Base-by-base conservation (phyloP, 768 basidiomycete genomes). In the Wakefieldia striispora region DNA sequence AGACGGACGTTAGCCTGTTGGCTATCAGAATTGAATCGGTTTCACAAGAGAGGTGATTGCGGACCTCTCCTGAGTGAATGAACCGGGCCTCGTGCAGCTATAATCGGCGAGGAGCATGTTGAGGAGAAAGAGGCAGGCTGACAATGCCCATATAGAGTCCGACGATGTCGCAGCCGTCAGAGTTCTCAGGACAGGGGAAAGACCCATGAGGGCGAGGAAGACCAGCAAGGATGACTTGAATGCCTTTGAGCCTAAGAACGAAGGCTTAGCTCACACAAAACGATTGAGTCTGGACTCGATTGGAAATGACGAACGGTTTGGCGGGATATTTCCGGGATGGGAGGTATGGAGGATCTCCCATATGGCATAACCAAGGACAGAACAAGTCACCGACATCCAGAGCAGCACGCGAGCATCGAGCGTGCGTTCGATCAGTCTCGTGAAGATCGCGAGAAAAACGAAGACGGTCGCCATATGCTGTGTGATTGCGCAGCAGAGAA, bases 61-160 rank as follows among this genome's bases (percentile, higher is more conserved):
- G 58, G 57, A 84, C 88, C 85, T 79, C 72, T 86, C 86, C 50
- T 78, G 79, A 33, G 72, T 63, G 50, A 72, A 72, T 50, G 71
- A 74, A 47, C 70, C 65, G 37, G 68, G 64, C 49, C 72, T 69
- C 45, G 71, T 69, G 51, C 77, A 74, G 52, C 82, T 80, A 65
- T 92, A 95, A 69, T 97, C 92, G 13, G 88, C 88, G 41, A 97
- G 72, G 50, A 95, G 72, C 17, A 84, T 76, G 64, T 95, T 92
- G 34, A 97, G 72, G 45, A 82, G 73, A 67, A 97, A 91, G 38
- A 98, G 79, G 44, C 77, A 75, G 4, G 90, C 89, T n/a, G 92
- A 82, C 43, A 97, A 71, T 6, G 95, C 94, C 93, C 93, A 97
- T 56, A 98, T 95, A 24, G 93, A 93, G 67, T 99, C 97, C 12